A percentile compares a stretch with the other conserved stretches of the same genome.
phyloP scores from a whole-genome alignment of 768 basidiomycete species.

The Leccinum truebloodii region DNA sequence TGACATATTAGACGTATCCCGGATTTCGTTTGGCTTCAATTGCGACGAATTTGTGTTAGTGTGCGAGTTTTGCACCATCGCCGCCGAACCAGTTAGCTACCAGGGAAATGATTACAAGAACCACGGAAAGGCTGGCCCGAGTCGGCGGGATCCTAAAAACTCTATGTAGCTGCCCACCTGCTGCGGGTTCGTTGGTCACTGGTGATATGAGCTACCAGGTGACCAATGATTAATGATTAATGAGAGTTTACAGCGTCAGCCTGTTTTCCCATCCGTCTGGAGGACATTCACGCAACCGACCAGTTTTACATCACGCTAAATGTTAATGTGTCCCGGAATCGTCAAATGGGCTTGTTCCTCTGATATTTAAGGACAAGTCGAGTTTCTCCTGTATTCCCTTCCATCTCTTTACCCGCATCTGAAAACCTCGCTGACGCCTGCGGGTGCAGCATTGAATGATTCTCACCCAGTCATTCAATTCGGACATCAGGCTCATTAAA shows the following conservation, averaged over 20 bases:
- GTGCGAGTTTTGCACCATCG: conserved; percentile 4
- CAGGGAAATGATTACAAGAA: conserved; percentile 1
- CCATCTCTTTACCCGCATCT: conserved; percentile 1
- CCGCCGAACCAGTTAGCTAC: conserved; percentile 1
- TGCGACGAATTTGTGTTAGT: conserved; percentile 4
- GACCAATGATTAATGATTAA: conserved; percentile 7
- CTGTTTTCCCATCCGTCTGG: conserved; percentile 27
- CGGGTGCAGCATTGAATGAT: conserved; percentile 26
- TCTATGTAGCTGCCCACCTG: conserved; percentile 21
- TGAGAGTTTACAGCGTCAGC: conserved; percentile 12
- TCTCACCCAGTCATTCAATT: conserved; percentile 25
- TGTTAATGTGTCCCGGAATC: conserved; percentile 28
- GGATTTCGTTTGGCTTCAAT: conserved; percentile 8
- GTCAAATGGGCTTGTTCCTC: conserved; percentile 18
- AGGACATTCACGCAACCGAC: conserved; percentile 29
- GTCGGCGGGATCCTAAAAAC: conserved; percentile 30
- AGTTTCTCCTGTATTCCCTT: conserved; percentile 10
- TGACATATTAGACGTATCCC: too few relatives aligned
- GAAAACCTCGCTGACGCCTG: conserved; percentile 15
- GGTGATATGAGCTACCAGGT: conserved; percentile 18
- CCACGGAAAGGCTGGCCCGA: conserved; percentile 2
- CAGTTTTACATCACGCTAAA: conserved; percentile 35
- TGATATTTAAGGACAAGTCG: conserved; percentile 34
- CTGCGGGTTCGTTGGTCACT: conserved; percentile 13
- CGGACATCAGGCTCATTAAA: conserved; percentile 30